phyloP scores from a whole-genome alignment of 1,284 basidiomycete species.

The Boletellus sp. region DNA sequence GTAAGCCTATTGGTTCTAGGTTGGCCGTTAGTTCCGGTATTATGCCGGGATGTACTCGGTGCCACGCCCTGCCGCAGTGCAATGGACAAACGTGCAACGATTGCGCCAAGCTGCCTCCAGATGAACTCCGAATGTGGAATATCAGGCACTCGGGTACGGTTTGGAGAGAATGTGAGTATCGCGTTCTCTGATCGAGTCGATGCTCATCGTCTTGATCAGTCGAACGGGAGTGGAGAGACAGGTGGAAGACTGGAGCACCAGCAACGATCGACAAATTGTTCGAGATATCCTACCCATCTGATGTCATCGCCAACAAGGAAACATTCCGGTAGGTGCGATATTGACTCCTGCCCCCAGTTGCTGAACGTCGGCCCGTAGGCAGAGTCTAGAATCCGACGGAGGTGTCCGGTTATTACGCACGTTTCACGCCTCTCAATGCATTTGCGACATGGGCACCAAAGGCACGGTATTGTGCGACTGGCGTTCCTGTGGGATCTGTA shows the following conservation, averaged over 20 bases:
- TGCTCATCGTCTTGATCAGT: slow-evolving; percentile 21
- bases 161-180: slow-evolving; percentile 33
- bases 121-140: slow-evolving; percentile 30
- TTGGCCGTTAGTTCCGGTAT: slow-evolving; percentile 47
- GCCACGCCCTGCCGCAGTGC: slow-evolving; percentile 40
- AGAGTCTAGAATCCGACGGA: slow-evolving; percentile 28
- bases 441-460: slow-evolving; percentile 60
- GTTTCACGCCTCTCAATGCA: slow-evolving; percentile 59
- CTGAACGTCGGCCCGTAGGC: slow-evolving; percentile 19
- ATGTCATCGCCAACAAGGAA: slow-evolving; percentile 37
- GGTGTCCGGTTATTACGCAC: slow-evolving; percentile 46
- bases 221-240: slow-evolving; percentile 41
- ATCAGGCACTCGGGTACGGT: slow-evolving; percentile 31
- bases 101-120: slow-evolving; percentile 24
- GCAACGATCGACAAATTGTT: slow-evolving; percentile 52
- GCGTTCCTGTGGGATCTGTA: slow-evolving; percentile 61
- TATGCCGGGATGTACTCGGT: slow-evolving; percentile 45
- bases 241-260: slow-evolving; percentile 42
- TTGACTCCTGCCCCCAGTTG: slow-evolving; percentile 14
- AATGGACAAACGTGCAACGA: slow-evolving; percentile 23
- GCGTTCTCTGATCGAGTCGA: slow-evolving; percentile 19
- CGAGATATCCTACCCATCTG: slow-evolving; percentile 39
- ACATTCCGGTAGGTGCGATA: slow-evolving; percentile 41
- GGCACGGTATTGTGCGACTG: slow-evolving; percentile 48
- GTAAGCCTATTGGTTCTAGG: slow-evolving; percentile 32